These are phyloP conservation scores for Carallia brachiata DNA, from an alignment of 345 rosid species.

Conservation along the genomic window DNA sequence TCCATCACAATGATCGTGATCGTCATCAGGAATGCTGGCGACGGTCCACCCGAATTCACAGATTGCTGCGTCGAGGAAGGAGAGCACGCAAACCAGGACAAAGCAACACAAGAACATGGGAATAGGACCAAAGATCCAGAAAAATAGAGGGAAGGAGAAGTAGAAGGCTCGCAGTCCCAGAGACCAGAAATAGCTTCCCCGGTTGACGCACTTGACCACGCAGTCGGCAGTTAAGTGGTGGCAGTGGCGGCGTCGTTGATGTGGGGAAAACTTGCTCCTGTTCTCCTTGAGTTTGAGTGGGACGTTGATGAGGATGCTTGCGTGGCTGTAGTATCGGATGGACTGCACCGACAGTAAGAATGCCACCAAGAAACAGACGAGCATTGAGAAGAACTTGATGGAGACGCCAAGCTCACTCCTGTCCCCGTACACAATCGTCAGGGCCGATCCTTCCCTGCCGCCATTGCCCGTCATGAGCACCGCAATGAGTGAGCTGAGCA, in stretches of 20 bases:
- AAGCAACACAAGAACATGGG: slow-evolving; percentile 65
- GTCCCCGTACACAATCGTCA: slow-evolving; percentile 53
- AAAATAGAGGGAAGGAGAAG: slow-evolving; percentile 76
- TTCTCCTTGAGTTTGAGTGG: slow-evolving; percentile 38
- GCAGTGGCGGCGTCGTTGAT: slow-evolving; percentile 17
- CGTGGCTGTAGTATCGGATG: slow-evolving; percentile 85
- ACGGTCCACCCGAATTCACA: slow-evolving; percentile 39
- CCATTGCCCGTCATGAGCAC: slow-evolving; percentile 50
- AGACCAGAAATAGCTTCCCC: slow-evolving; percentile 92
- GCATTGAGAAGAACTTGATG: slow-evolving; percentile 62
- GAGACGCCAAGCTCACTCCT: slow-evolving; percentile 51
- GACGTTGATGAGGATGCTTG: slow-evolving; percentile 78
- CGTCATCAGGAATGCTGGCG: slow-evolving; percentile 21
- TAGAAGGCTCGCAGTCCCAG: slow-evolving; percentile 82
- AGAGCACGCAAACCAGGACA: slow-evolving; percentile 55
- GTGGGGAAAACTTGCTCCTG: slow-evolving; percentile 31
- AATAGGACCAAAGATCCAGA: slow-evolving; percentile 92
- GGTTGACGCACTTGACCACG: slow-evolving; percentile 63
- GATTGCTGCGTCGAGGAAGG: slow-evolving; percentile 53
- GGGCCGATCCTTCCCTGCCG: slow-evolving; percentile 22
- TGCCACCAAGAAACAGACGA: slow-evolving; percentile 66
- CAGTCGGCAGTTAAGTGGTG: slow-evolving; percentile 49
- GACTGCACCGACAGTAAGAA: slow-evolving; percentile 72
- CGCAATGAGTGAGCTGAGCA: slow-evolving; percentile 73
- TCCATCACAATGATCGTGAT: background rate